phyloP scores from a whole-genome alignment of 371 early-diverging fungal genomes.

The Rhizomucor pusillus region DNA sequence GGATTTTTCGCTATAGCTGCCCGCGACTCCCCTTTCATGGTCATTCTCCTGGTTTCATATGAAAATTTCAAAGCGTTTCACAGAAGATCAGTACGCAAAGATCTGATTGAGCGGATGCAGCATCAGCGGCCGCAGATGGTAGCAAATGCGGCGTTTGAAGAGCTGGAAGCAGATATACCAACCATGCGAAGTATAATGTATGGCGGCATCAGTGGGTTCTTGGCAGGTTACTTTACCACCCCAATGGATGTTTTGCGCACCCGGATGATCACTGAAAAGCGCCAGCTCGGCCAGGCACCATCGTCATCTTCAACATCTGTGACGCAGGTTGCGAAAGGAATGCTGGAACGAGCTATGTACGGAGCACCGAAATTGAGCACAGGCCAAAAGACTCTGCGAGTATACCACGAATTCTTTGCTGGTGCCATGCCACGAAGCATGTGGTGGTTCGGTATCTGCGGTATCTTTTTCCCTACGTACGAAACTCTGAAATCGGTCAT shows the following conservation, averaged over 20 bases:
- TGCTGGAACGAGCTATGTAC: conserved; percentile 16
- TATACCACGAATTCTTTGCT: conserved; percentile 57
- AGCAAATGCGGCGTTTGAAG: conserved; percentile 50
- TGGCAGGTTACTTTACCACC: conserved; percentile 81
- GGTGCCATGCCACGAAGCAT: conserved; percentile 65
- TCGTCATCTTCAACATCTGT: conserved; percentile 21
- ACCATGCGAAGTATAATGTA: conserved; percentile 67
- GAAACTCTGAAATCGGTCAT: conserved; percentile 59
- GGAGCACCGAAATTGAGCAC: conserved; percentile 4
- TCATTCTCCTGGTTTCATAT: conserved; percentile 76
- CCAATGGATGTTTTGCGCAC: conserved; percentile 85
- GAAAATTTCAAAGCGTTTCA: conserved; percentile 78
- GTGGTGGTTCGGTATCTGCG: conserved; percentile 83
- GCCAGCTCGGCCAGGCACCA: conserved; percentile 4
- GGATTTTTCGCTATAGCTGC: conserved; percentile 79
- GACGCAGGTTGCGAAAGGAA: conserved; percentile 21
- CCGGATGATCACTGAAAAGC: conserved; percentile 66
- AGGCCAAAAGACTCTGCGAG: conserved; percentile 10
- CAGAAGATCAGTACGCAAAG: conserved; percentile 45
- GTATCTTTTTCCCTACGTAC: conserved; percentile 78
- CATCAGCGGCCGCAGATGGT: conserved; percentile 38
- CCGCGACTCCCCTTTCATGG: conserved; percentile 83
- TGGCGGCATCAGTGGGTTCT: conserved; percentile 76
- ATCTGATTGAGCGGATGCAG: conserved; percentile 31
- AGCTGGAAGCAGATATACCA: conserved; percentile 63